Evolutionary conservation across 148 eudicot species (phyloP), one percentile per base, ranked within the genome.

Genomic region (Chenopodium berlandieri): DNA sequence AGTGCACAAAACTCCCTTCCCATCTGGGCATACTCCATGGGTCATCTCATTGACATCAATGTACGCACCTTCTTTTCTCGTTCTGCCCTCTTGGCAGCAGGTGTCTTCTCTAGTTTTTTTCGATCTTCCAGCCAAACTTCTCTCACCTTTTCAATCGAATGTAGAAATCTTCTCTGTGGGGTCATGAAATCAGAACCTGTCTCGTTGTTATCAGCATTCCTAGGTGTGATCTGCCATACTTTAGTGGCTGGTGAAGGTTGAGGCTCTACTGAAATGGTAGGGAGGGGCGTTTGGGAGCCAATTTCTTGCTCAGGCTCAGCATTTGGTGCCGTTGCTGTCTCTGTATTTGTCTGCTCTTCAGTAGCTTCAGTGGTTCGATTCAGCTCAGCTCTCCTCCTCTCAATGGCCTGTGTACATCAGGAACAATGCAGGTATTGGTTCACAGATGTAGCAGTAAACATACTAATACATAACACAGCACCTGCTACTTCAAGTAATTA

Each of bases 131-230:
- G 78, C 82, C 92, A 91, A 16, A 73, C 90, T 82, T 91, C 93
- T 84, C 91, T 92, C 75, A 96, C 98, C 23, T 83, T 84, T 44
- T 96, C 95, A 47, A 96, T 94, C 9, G 95, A 92, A 80, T 88
- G 84, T 76, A 94, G 81, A 27, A 88, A 90, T 66, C 73, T 80
- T 58, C 80, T 83, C 37, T 83, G 86, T 1, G 88, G 88, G 0
- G 88, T 86, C 40, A 87, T 77, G 79, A 75, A 82, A 19, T 81
- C 88, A 56, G 89, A 73, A 32, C 75, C 86, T 19, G 23, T 85
- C 14, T 76, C 87, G 17, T 79, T 80, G 74, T 84, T 82, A 47
- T 88, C 83, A 47, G 86, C 78, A 83, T 88, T 78, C 62, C 81
- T 77, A 2, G 79, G 84, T 87, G 87, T 83, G 77, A 92, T 85